Evolutionary conservation across 805 yeast genomes (phyloP).

Genomic region (Candida boidinii): DNA sequence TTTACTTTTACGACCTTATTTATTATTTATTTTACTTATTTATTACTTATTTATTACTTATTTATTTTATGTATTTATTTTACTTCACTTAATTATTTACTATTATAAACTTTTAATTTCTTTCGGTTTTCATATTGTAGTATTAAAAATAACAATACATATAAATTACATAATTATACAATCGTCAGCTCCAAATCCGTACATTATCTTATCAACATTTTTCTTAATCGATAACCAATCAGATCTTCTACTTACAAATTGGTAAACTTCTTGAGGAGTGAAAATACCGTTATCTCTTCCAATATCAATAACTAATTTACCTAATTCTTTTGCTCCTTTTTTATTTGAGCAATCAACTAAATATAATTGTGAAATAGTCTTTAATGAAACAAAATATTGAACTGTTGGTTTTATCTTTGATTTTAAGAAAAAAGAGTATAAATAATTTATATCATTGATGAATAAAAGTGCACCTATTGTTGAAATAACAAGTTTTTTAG

Average conservation of each 20-base stretch:
- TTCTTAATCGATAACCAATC: constrained; percentile 77
- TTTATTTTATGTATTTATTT: too few species aligned
- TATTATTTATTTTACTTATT: too few species aligned
- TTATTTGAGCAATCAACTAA: constrained; percentile 52
- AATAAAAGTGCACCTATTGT: constrained; percentile 76
- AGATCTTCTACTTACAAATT: constrained; percentile 75
- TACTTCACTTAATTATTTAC: not conserved
- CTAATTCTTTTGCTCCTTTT: constrained; percentile 76
- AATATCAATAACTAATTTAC: constrained; percentile 73
- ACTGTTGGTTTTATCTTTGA: constrained; percentile 60
- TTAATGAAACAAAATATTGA: constrained; percentile 71
- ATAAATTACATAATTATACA: constrained; percentile 51
- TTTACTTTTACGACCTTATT: too few species aligned
- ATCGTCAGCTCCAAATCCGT: constrained; percentile 78
- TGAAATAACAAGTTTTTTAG: constrained; percentile 58
- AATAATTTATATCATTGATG: constrained; percentile 73
- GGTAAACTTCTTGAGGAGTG: constrained; percentile 89
- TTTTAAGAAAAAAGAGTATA: constrained; percentile 61
- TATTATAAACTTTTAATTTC: not conserved
- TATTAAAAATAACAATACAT: too few species aligned
- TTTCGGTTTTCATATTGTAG: too few species aligned
- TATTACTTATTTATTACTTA: too few species aligned
- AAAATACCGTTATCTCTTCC: constrained; percentile 83
- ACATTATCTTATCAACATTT: constrained; percentile 91
- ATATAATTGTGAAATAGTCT: constrained; percentile 78